Evolutionary conservation across 805 yeast genomes (phyloP).

Genomic region (Lipomyces sp.): DNA sequence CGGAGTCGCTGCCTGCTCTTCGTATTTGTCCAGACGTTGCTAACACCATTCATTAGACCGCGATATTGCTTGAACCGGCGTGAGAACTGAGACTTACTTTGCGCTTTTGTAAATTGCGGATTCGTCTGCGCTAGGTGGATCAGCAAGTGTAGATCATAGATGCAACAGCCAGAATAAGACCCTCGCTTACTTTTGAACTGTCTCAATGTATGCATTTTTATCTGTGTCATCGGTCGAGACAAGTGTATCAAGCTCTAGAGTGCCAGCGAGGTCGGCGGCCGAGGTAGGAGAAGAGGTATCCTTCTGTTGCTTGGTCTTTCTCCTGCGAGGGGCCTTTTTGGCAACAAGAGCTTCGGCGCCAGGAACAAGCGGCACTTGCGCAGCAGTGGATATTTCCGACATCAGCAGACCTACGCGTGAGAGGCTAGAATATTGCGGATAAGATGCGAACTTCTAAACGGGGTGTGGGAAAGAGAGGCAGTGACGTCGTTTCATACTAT

Average conservation of each 20-base stretch:
- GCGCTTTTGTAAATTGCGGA: constrained; percentile 40
- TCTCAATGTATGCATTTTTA: constrained; percentile 24
- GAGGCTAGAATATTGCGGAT: too few relatives aligned
- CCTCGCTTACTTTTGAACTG: constrained; percentile 17
- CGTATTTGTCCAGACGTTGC: constrained; percentile 38
- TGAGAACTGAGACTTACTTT: too few relatives aligned
- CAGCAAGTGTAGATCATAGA: neutral
- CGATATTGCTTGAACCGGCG: neutral
- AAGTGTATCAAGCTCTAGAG: neutral
- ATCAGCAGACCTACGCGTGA: too few relatives aligned
- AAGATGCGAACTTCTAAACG: too few relatives aligned
- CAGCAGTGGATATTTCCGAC: neutral
- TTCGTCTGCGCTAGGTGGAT: constrained; percentile 28
- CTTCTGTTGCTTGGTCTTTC: constrained; percentile 5
- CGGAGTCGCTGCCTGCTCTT: constrained; percentile 32
- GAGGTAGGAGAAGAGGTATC: neutral
- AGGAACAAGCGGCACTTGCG: constrained; percentile 1
- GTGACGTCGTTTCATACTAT: too few relatives aligned
- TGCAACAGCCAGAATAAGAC: neutral
- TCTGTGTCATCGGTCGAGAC: neutral
- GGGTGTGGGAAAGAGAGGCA: too few relatives aligned
- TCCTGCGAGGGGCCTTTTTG: constrained; percentile 3
- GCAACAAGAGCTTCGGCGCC: neutral
- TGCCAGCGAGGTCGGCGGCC: neutral
- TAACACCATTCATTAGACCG: neutral